A percentile compares a stretch with the other conserved stretches of the same genome.
phyloP scores from a whole-genome alignment of 441 rosid genomes.

The Hura crepitans region DNA sequence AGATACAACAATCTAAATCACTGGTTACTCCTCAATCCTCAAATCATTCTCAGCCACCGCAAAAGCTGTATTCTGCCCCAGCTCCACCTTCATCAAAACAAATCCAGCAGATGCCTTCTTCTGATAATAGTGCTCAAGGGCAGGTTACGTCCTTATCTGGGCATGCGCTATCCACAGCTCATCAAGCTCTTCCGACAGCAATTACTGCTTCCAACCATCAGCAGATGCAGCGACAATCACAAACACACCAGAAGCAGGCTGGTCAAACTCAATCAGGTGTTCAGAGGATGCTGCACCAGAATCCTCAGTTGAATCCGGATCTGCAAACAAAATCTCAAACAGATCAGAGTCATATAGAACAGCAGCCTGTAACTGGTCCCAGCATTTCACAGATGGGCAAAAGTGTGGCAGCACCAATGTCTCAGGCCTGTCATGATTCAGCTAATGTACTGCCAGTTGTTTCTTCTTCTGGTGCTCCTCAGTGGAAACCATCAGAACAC shows the following conservation, averaged over 20 bases:
- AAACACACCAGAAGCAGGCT: slow-evolving; percentile 61
- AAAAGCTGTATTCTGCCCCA: slow-evolving; percentile 48
- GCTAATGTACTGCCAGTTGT: slow-evolving; percentile 34
- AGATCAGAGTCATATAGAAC: slow-evolving; percentile 47
- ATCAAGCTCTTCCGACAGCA: slow-evolving; percentile 51
- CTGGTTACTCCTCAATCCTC: slow-evolving; percentile 50
- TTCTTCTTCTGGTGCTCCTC: slow-evolving; percentile 42
- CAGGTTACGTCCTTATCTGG: no score
- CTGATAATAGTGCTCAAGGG: slow-evolving; percentile 55
- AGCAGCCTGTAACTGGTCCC: slow-evolving; percentile 33
- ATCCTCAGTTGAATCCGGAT: slow-evolving; percentile 48
- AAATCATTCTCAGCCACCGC: slow-evolving; percentile 56
- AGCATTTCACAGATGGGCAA: slow-evolving; percentile 40
- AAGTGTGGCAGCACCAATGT: slow-evolving; percentile 32
- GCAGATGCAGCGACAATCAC: slow-evolving; percentile 48
- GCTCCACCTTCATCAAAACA: slow-evolving; percentile 44
- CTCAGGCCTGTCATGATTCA: slow-evolving; percentile 52
- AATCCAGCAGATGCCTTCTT: slow-evolving; percentile 53
- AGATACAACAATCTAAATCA: slow-evolving; percentile 63
- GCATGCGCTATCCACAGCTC: no score
- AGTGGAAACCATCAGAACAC: slow-evolving; percentile 63
- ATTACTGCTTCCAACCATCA: slow-evolving; percentile 57
- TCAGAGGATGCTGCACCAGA: slow-evolving; percentile 65
- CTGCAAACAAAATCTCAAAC: slow-evolving; percentile 50
- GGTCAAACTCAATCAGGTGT: slow-evolving; percentile 47